Base-by-base conservation (phyloP, 2,329 filamentous ascomycete species). In the Epichloe sibirici region DNA sequence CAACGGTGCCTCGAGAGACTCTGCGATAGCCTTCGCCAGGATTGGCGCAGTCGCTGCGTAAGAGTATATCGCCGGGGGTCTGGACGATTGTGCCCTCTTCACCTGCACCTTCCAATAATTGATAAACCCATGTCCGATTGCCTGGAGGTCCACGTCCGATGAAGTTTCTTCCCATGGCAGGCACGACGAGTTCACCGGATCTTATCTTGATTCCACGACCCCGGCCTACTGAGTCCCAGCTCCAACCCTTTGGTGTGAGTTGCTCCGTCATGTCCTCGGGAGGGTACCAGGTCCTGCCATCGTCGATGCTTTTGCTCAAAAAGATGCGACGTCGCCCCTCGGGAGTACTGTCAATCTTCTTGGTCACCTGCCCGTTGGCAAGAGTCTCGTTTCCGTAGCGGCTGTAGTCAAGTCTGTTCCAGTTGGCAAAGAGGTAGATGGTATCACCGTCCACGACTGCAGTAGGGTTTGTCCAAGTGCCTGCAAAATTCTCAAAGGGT, bases 401-500 rank as follows among this genome's bases (percentile, higher is more conserved):
- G 55, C 60, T 63, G 56, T 63, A 62, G 28, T 44, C 54, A 49
- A 54, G 61, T 31, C 51, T 53, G 51, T 65, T 64, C 63, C 62
- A 63, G 48, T 56, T 63, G 50, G 63, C 48, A 49, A 63, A 65
- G 12, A 65, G 58, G 52, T 65, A 65, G 55, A 65, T 60, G 38
- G 61, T 65, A 45, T 55, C 53, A 43, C 61, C 61, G 51, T 64
- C 63, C 6, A 63, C 59, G 23, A 64, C 63, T 2, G 63, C 53
- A 7, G 63, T 63, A 3, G 63, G 62, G 48, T 65, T 65, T n/a
- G 60, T 60, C 63, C 63, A 64, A 11, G 60, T 62, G 6, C 61
- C 61, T 17, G 55, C 50, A 2, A 58, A 59, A 31, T 50, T 52
- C 11, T 58, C 59, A 11, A 61, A 51, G 5, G 63, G 59, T 39